Evolutionary conservation across 352 stramenopile genomes (phyloP), one percentile per base, ranked within the genome.

Genomic region (Globisporangium alternatum): DNA sequence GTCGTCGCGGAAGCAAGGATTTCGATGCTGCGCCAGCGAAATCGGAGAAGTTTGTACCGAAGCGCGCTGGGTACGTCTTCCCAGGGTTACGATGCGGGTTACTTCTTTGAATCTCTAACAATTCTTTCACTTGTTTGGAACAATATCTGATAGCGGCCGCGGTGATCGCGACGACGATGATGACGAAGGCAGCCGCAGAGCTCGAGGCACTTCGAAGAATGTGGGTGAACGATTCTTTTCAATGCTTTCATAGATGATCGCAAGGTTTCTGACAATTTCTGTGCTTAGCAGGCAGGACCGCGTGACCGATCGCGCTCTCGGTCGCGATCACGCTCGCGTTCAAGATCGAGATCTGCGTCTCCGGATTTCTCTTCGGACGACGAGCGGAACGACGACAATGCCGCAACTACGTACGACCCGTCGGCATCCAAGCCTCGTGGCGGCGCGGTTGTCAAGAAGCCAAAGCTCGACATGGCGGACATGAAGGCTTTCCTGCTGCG

Each of bases 391-490:
- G 78, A 85, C 49, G 73, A 78, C 39, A 81, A 86, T 33, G 75
- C 73, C 10, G 76, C 85, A 22, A 89, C 81, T 33, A 88, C 81
- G 17, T 76, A 89, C 62, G 80, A 91, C 31, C 74, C 84, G 25
- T 76, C 60, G 22, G 55, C 66, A 39, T 56, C 51, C 5, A 83
- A 76, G 47, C 64, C 64, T 1, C 79, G 77, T 45, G 30, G 71
- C 21, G 66, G 71, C 6, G 65, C 72, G 0, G 61, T 66, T 7
- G 67, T 71, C 5, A 89, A 88, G 49, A 92, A 92, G 68, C 79
- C 81, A 9, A 92, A 91, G 71, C 77, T 94, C 22, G 83, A 94
- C 57, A 91, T 94, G 57, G 75, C 78, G 22, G 83, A 94, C 66
- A 94, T 94, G 81, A 84, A 81, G 3, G 70, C 78, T 15, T 94